A percentile compares a stretch with the other conserved stretches of the same genome.
These are phyloP conservation scores for Sordariomycetes sp. DNA, from an alignment of 2,329 filamentous ascomycete species.

Conservation along the genomic window DNA sequence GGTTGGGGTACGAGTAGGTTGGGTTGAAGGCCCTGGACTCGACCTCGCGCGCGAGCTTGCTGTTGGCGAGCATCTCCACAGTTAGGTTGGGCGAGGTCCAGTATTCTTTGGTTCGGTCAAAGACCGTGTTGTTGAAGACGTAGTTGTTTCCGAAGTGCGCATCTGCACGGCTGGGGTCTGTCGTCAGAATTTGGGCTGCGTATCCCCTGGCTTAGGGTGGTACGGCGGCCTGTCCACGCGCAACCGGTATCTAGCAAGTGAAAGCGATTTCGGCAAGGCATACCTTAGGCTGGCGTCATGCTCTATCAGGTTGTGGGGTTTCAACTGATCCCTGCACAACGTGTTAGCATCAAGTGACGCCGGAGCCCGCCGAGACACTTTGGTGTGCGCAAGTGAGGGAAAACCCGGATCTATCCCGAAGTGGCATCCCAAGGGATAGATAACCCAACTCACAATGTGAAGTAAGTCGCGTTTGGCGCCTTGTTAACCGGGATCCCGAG, in stretches of 20 bases:
- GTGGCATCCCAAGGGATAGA: not conserved
- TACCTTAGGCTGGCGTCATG: constrained; percentile 35
- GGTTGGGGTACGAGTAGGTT: constrained; percentile 30
- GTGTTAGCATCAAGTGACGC: not conserved
- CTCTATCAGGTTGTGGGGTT: constrained; percentile 34
- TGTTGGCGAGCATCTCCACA: constrained; percentile 30
- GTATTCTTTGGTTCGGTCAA: constrained; percentile 30
- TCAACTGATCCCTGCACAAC: constrained; percentile 24
- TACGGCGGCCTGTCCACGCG: not conserved
- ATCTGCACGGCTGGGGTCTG: constrained; percentile 28
- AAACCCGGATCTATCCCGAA: not conserved
- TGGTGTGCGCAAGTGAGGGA: not conserved
- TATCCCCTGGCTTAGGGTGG: no score
- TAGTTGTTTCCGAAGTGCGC: constrained; percentile 38
- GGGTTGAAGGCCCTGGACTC: constrained; percentile 35
- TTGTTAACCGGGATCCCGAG: not conserved
- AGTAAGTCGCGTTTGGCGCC: constrained; percentile 29
- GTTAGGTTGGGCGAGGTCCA: constrained; percentile 32
- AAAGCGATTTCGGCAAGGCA: not conserved
- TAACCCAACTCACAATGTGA: constrained; percentile 18
- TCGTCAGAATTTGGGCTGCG: not conserved
- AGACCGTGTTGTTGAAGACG: constrained; percentile 40
- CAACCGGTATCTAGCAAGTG: not conserved
- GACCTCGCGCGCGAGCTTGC: constrained; percentile 30
- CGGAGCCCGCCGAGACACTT: not conserved